These are phyloP conservation scores for Calonectria multiphialidica DNA, from an alignment of 2,329 filamentous ascomycete genomes.

Conservation along the genomic window DNA sequence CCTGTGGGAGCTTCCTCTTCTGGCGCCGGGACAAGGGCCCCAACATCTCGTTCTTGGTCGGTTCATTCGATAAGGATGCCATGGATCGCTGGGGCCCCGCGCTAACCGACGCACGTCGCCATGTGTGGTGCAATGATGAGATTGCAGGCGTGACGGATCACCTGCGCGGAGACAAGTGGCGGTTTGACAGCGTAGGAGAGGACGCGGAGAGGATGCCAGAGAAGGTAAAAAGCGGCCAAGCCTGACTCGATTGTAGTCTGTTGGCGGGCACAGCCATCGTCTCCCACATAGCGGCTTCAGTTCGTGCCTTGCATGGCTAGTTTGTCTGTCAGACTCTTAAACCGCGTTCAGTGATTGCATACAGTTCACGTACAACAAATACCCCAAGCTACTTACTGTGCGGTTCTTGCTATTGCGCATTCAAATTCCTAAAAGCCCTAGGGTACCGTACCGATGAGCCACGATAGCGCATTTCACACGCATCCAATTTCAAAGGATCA, in stretches of 20 bases:
- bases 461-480: too few relatives aligned
- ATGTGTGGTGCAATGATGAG: conserved; percentile 6
- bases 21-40: conserved; percentile 3
- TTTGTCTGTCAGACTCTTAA: not conserved
- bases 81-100: not conserved
- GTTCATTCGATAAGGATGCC: not conserved
- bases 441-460: too few relatives aligned
- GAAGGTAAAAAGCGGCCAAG: not conserved
- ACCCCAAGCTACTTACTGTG: not conserved
- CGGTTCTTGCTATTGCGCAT: too few relatives aligned
- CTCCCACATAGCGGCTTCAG: not conserved
- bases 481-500: not conserved
- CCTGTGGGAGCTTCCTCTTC: conserved; percentile 3
- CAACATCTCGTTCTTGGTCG: conserved; percentile 1
- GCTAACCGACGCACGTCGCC: not conserved
- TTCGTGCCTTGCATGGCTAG: not conserved
- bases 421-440: too few relatives aligned
- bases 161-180: not conserved
- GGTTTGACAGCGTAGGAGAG: not conserved
- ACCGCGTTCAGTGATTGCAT: not conserved
- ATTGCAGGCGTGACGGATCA: conserved; percentile 5
- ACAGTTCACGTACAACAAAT: not conserved
- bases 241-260: not conserved
- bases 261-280: not conserved
- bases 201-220: not conserved